Percentiles rank a stretch among this genome's conserved stretches.
Conservation (phyloP, 306 rosid genomes). For the Trichosanthes cucumerina region DNA sequence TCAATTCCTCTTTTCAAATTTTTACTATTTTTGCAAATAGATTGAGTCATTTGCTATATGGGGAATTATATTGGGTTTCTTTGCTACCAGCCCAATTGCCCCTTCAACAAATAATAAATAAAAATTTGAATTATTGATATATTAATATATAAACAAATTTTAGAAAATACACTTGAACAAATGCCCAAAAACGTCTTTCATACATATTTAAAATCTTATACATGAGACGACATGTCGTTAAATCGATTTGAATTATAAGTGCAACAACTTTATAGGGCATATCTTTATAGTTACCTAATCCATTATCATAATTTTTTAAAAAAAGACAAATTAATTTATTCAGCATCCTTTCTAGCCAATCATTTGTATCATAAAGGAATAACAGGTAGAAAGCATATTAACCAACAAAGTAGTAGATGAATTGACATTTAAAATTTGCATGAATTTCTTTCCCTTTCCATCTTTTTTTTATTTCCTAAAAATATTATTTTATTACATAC, state of each 20-base stretch:
- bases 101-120: too few relatives aligned
- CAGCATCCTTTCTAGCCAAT: constrained; percentile 29
- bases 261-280: neutral
- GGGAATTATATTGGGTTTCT: too few relatives aligned
- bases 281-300: constrained; percentile 33
- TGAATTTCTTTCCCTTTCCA: neutral
- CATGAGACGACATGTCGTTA: neutral
- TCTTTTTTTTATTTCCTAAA: neutral
- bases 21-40: too few relatives aligned
- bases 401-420: constrained; percentile 29
- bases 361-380: constrained; percentile 42
- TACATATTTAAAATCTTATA: neutral
- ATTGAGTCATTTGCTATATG: too few relatives aligned
- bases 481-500: neutral
- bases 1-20: too few relatives aligned
- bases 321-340: constrained; percentile 14
- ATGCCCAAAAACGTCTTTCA: too few relatives aligned
- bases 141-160: too few relatives aligned
- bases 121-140: too few relatives aligned
- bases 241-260: neutral
- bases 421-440: neutral
- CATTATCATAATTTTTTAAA: constrained; percentile 22
- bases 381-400: constrained; percentile 53
- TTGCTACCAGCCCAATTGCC: too few relatives aligned
- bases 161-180: too few relatives aligned